Conservation (phyloP, 176 grass and related monocot species). For the Hyparrhenia diplandra region DNA sequence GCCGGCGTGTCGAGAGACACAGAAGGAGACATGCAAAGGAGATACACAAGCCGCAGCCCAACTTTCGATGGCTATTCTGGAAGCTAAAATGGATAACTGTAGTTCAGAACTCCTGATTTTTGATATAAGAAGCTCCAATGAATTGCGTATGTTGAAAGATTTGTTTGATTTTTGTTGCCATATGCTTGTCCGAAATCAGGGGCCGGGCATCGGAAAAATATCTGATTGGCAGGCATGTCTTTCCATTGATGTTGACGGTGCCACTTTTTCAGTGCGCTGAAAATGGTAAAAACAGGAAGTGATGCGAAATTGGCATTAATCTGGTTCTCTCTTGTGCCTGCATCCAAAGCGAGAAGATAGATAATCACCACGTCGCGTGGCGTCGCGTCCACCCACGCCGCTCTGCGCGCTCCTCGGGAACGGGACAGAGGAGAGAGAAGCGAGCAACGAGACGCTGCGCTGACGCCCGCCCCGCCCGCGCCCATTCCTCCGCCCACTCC, state of each 20-base stretch:
- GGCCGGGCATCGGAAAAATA: neutral
- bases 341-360: slow-evolving; percentile 4
- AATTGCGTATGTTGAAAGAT: neutral
- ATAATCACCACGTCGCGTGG: neutral
- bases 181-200: neutral
- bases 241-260: neutral
- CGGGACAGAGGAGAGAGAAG: neutral
- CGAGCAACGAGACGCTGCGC: neutral
- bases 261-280: neutral
- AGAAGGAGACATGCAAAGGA: no score
- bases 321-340: neutral
- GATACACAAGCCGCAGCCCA: no score
- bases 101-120: no score
- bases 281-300: neutral
- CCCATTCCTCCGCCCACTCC: neutral
- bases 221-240: neutral
- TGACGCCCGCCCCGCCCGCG: neutral
- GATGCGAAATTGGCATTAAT: slow-evolving; percentile 7
- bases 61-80: neutral
- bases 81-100: no score
- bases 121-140: neutral
- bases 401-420: slow-evolving; percentile 7
- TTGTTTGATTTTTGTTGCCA: neutral
- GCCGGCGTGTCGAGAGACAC: no score
- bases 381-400: slow-evolving; percentile 1